phyloP scores from a whole-genome alignment of 768 basidiomycete genomes.

The Austroboletus eburneus region DNA sequence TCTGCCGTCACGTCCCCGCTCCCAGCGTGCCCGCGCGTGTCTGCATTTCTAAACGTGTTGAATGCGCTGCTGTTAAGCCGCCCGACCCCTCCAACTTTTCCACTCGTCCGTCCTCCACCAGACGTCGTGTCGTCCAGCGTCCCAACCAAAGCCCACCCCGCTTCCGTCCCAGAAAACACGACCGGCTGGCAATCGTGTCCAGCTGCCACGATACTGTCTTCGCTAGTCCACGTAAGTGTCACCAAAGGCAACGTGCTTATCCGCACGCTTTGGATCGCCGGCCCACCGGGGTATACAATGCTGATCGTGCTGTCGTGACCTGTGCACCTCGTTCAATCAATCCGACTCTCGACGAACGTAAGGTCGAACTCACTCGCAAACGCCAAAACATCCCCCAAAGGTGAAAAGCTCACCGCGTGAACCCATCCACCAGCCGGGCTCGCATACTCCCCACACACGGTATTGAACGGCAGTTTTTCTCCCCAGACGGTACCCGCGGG shows the following conservation, averaged over 20 bases:
- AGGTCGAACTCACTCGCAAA: constrained; percentile 71
- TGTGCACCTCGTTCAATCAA: constrained; percentile 29
- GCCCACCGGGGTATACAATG: constrained; percentile 85
- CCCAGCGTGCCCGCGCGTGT: constrained; percentile 55
- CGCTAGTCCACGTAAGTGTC: constrained; percentile 81
- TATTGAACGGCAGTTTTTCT: constrained; percentile 97
- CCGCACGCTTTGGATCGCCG: constrained; percentile 68
- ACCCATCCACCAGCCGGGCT: constrained; percentile 96
- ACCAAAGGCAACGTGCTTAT: constrained; percentile 77
- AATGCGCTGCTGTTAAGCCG: constrained; percentile 92
- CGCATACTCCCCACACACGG: constrained; percentile 89
- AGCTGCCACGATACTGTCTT: constrained; percentile 80
- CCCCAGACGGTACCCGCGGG: constrained; percentile 93
- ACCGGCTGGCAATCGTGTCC: constrained; percentile 98
- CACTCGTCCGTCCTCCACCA: constrained; percentile 37
- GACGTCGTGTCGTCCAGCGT: constrained; percentile 79
- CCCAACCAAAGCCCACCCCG: constrained; percentile 76
- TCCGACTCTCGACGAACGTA: background rate
- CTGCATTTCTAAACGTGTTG: constrained; percentile 90
- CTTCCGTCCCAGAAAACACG: constrained; percentile 70
- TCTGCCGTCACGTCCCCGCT: constrained; percentile 39
- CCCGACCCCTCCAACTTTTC: constrained; percentile 47
- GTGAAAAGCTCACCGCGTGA: constrained; percentile 92
- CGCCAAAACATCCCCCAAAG: constrained; percentile 89
- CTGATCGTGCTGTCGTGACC: constrained; percentile 95